Conservation (phyloP, 805 yeast genomes). For the Candida chauliodis region DNA sequence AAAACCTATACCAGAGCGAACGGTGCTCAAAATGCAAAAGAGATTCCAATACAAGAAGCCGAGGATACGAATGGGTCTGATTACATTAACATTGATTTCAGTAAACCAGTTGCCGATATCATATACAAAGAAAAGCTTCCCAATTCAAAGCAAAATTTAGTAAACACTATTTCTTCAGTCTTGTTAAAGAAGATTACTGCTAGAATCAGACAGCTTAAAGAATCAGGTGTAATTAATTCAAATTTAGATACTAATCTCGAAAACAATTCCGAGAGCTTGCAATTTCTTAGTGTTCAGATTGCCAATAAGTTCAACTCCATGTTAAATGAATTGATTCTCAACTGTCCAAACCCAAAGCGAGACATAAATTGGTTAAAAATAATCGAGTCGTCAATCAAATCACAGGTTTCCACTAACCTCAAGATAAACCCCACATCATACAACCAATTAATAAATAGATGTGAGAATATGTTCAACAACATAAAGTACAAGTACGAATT, state of each 20-base stretch:
- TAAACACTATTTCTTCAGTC: constrained; percentile 19
- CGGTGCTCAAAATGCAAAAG: neutral
- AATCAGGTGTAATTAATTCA: neutral
- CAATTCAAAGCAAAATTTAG: constrained; percentile 18
- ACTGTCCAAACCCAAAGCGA: no score
- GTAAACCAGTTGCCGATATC: constrained; percentile 7
- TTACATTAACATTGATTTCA: constrained; percentile 5
- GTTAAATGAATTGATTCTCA: constrained; percentile 8
- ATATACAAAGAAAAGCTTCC: constrained; percentile 11
- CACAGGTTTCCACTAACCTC: constrained; percentile 12
- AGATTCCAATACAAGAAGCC: neutral
- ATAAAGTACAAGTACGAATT: constrained; percentile 25
- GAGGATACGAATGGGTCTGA: constrained; percentile 6
- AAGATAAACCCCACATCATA: constrained; percentile 9
- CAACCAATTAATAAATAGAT: constrained; percentile 17
- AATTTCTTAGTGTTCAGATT: constrained; percentile 9
- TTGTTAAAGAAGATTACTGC: constrained; percentile 16
- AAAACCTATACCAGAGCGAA: neutral
- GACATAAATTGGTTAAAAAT: constrained; percentile 27
- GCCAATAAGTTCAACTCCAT: constrained; percentile 12
- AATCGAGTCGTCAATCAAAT: constrained; percentile 19
- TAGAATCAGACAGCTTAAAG: constrained; percentile 2
- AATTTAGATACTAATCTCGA: constrained; percentile 1
- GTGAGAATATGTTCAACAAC: constrained; percentile 24
- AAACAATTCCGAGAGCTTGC: constrained; percentile 5